Conservation (phyloP, 1,284 basidiomycete genomes). For the Flammula alnicola region DNA sequence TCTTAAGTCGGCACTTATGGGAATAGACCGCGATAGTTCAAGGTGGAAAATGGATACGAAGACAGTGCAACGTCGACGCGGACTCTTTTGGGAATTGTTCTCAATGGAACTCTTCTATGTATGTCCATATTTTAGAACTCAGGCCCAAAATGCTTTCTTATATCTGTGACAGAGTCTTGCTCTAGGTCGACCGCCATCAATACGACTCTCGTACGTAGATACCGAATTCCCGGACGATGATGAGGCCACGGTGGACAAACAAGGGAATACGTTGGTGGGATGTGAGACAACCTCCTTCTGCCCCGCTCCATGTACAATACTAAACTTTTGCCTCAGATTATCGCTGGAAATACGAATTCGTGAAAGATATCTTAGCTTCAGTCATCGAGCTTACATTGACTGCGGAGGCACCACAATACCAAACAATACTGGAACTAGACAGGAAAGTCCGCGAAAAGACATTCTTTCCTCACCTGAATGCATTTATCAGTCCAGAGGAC, state of each 20-base stretch:
- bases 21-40: conserved; percentile 61
- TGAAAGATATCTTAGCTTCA: conserved; percentile 51
- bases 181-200: conserved; percentile 58
- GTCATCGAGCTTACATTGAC: conserved; percentile 56
- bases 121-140: conserved; percentile 19
- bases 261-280: conserved; percentile 50
- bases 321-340: conserved; percentile 35
- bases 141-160: conserved; percentile 7
- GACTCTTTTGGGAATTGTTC: conserved; percentile 64
- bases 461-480: conserved; percentile 55
- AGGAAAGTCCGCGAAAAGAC: conserved; percentile 58
- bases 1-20: neutral
- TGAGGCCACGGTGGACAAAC: conserved; percentile 47
- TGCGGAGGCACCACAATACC: conserved; percentile 54
- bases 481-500: conserved; percentile 50
- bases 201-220: conserved; percentile 59
- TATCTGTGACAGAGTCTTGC: conserved; percentile 47
- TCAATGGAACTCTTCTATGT: conserved; percentile 55
- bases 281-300: conserved; percentile 40
- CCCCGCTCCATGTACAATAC: neutral
- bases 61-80: conserved; percentile 56
- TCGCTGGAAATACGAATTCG: conserved; percentile 53
- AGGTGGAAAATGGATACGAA: conserved; percentile 60
- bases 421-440: conserved; percentile 60
- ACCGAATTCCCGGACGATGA: conserved; percentile 61